Conservation (phyloP, 164 flowering plant species). For the Nymphaea thermarum region DNA sequence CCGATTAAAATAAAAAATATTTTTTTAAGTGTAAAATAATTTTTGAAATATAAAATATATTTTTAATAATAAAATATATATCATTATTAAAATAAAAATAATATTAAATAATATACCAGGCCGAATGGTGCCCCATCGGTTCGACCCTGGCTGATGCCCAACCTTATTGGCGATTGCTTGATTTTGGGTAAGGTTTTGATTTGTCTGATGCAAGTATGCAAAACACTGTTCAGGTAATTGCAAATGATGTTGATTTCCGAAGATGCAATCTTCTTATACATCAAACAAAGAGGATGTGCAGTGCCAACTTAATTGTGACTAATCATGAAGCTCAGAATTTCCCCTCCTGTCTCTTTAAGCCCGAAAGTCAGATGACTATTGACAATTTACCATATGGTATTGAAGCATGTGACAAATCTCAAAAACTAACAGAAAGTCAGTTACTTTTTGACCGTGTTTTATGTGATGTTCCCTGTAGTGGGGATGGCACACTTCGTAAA, state of each 20-base stretch:
- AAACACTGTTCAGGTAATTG: constrained; percentile 49
- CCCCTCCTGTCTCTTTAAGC: constrained; percentile 54
- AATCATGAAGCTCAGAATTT: constrained; percentile 99
- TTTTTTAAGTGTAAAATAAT: too few relatives aligned
- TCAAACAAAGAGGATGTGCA: constrained; percentile 97
- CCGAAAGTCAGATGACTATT: background rate
- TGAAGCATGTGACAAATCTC: constrained; percentile 1
- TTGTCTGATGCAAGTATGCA: background rate
- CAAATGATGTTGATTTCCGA: constrained; percentile 91
- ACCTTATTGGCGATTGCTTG: too few relatives aligned
- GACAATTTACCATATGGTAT: background rate
- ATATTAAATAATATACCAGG: too few relatives aligned
- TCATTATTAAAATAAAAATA: too few relatives aligned
- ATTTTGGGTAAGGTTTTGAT: background rate
- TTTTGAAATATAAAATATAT: too few relatives aligned
- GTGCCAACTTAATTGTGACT: constrained; percentile 90
- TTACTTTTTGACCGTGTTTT: constrained; percentile 89
- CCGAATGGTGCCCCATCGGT: too few relatives aligned
- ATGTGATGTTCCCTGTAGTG: constrained; percentile 99
- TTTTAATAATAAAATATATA: too few relatives aligned
- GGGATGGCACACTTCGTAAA: constrained; percentile 98
- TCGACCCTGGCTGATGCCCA: too few relatives aligned
- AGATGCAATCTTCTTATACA: constrained; percentile 97
- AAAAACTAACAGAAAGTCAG: constrained; percentile 23
- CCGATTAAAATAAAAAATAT: too few relatives aligned